Evolutionary conservation across 2,329 filamentous ascomycete species (phyloP).

Genomic region (Chaetomium olivaceum): DNA sequence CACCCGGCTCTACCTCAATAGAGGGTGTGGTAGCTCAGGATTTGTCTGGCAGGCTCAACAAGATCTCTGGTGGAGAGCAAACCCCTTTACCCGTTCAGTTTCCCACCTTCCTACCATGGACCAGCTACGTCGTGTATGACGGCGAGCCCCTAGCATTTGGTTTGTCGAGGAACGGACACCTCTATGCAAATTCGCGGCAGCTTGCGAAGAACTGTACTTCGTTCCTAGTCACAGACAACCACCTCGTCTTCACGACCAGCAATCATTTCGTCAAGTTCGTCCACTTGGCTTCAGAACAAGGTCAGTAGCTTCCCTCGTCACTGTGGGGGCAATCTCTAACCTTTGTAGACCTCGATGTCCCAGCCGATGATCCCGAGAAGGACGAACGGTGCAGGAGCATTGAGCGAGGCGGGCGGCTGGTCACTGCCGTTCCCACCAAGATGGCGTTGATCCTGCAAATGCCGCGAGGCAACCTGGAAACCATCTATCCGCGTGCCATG

Average conservation of each 20-base stretch:
- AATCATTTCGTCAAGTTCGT: slow-evolving; percentile 94
- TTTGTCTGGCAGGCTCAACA: slow-evolving; percentile 47
- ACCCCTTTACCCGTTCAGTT: slow-evolving; percentile 45
- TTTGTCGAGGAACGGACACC: slow-evolving; percentile 71
- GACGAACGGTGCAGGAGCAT: slow-evolving; percentile 92
- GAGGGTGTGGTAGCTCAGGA: slow-evolving; percentile 49
- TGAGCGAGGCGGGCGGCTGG: slow-evolving; percentile 81
- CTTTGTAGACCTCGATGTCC: slow-evolving; percentile 72
- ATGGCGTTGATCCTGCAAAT: slow-evolving; percentile 90
- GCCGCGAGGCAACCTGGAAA: slow-evolving; percentile 94
- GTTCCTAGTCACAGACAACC: slow-evolving; percentile 75
- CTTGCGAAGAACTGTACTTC: slow-evolving; percentile 89
- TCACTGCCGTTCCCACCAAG: slow-evolving; percentile 85
- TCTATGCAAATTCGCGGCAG: slow-evolving; percentile 74
- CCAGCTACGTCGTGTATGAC: slow-evolving; percentile 48
- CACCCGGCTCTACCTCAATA: slow-evolving; percentile 24
- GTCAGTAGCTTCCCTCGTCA: slow-evolving; percentile 45
- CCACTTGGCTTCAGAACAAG: slow-evolving; percentile 68
- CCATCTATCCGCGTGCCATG: slow-evolving; percentile 88
- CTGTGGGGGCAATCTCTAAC: slow-evolving; percentile 30
- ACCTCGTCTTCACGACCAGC: slow-evolving; percentile 89
- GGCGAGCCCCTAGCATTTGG: slow-evolving; percentile 55
- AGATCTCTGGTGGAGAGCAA: slow-evolving; percentile 38
- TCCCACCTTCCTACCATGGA: slow-evolving; percentile 53
- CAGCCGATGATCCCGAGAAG: slow-evolving; percentile 82